These are phyloP conservation scores for Boletus austroedulis DNA, from an alignment of 1,284 basidiomycete genomes.

Conservation along the genomic window DNA sequence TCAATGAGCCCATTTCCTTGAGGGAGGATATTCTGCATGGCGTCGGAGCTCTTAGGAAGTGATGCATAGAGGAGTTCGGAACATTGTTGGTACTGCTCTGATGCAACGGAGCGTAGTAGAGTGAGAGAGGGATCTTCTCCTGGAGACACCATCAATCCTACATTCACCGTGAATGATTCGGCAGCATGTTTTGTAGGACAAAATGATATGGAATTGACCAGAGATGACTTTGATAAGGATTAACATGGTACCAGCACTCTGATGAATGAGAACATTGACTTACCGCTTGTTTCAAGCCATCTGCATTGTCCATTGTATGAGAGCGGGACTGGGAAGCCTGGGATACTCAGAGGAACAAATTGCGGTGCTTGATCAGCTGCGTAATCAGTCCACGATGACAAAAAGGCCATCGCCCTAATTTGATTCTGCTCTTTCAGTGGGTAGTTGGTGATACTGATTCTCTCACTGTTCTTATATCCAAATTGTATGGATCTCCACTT, in stretches of 20 bases:
- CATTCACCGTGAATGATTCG: background rate
- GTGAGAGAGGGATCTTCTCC: background rate
- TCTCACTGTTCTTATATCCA: too few species aligned
- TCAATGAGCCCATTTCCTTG: background rate
- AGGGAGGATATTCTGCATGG: background rate
- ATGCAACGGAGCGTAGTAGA: background rate
- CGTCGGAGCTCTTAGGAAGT: background rate
- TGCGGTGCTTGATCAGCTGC: too few species aligned
- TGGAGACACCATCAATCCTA: background rate
- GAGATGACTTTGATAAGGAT: background rate
- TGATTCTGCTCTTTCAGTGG: too few species aligned
- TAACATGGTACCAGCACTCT: background rate
- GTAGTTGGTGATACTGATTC: too few species aligned
- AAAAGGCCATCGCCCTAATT: too few species aligned
- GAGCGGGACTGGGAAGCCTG: too few species aligned
- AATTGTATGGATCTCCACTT: too few species aligned
- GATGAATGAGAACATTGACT: background rate
- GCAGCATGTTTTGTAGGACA: background rate
- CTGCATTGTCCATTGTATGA: background rate
- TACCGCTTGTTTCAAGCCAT: background rate
- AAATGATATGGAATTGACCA: background rate
- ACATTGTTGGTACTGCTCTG: background rate
- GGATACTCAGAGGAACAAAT: too few species aligned
- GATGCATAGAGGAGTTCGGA: background rate
- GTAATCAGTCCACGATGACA: too few species aligned